A percentile compares a stretch with the other conserved stretches of the same genome.
These are phyloP conservation scores for Aegle marmelos DNA, from an alignment of 345 rosid species.

Conservation along the genomic window DNA sequence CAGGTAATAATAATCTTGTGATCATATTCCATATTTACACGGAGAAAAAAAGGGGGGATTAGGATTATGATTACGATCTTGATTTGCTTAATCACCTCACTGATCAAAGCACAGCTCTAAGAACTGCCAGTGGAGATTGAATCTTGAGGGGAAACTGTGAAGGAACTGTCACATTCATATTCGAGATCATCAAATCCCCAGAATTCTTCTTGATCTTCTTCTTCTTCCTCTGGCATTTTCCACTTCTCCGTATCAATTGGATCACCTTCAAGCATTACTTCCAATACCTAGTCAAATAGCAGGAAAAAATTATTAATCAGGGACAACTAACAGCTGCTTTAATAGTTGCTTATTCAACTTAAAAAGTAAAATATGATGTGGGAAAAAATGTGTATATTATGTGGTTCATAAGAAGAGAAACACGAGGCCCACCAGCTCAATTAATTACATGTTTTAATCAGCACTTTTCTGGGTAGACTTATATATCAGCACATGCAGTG, in stretches of 20 bases:
- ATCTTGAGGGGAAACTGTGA: slow-evolving; percentile 58
- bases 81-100: neutral
- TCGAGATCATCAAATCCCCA: slow-evolving; percentile 96
- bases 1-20: neutral
- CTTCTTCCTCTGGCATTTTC: slow-evolving; percentile 79
- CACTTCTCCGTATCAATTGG: slow-evolving; percentile 57
- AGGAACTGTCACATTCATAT: slow-evolving; percentile 51
- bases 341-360: slow-evolving; percentile 1
- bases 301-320: neutral
- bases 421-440: slow-evolving; percentile 2
- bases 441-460: neutral
- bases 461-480: slow-evolving; percentile 11
- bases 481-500: slow-evolving; percentile 1
- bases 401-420: slow-evolving; percentile 1
- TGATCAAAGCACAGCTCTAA: neutral
- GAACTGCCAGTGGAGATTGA: slow-evolving; percentile 57
- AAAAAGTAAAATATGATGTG: neutral
- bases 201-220: slow-evolving; percentile 66
- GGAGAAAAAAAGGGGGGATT: neutral
- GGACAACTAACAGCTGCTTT: slow-evolving; percentile 25
- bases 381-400: neutral
- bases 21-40: slow-evolving; percentile 13
- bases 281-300: slow-evolving; percentile 48
- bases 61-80: neutral
- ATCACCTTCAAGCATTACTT: slow-evolving; percentile 57